Conservation (phyloP, 2,329 filamentous ascomycete species). For the Triangularia verruculosa region DNA sequence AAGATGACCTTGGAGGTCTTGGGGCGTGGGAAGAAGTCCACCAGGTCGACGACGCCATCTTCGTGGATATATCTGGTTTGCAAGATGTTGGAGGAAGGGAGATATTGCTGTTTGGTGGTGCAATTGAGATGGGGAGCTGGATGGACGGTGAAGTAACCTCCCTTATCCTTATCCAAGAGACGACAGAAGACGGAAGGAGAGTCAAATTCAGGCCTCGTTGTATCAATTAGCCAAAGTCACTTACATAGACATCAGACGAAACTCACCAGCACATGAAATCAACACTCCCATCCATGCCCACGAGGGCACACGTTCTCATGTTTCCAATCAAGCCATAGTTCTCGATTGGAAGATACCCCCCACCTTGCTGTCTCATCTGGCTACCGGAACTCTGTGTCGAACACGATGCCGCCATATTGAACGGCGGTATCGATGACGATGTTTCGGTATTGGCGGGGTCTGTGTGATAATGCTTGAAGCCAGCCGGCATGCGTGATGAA, state of each 20-base stretch:
- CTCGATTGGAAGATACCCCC: conserved; percentile 62
- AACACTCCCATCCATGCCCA: conserved; percentile 69
- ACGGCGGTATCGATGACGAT: not conserved
- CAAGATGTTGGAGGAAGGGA: conserved; percentile 71
- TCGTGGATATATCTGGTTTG: conserved; percentile 77
- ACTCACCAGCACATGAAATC: conserved; percentile 74
- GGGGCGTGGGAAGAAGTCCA: conserved; percentile 74
- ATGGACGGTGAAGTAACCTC: conserved; percentile 69
- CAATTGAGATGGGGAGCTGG: conserved; percentile 49
- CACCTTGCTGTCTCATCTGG: conserved; percentile 34
- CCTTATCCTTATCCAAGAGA: conserved; percentile 70
- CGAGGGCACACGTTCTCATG: conserved; percentile 74
- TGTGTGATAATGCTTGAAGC: not conserved
- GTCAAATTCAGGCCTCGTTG: conserved; percentile 68
- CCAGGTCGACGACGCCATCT: conserved; percentile 67
- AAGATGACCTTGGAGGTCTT: conserved; percentile 54
- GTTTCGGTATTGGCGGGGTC: not conserved
- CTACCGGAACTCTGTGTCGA: conserved; percentile 29
- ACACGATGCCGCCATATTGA: conserved; percentile 35
- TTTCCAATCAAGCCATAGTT: conserved; percentile 80
- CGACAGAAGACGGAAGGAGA: conserved; percentile 74
- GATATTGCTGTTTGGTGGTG: conserved; percentile 75
- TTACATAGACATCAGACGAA: not conserved
- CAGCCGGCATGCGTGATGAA: not conserved
- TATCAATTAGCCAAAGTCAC: not conserved